Conservation (phyloP, 495 filamentous ascomycete species). For the Xylaria sp. region DNA sequence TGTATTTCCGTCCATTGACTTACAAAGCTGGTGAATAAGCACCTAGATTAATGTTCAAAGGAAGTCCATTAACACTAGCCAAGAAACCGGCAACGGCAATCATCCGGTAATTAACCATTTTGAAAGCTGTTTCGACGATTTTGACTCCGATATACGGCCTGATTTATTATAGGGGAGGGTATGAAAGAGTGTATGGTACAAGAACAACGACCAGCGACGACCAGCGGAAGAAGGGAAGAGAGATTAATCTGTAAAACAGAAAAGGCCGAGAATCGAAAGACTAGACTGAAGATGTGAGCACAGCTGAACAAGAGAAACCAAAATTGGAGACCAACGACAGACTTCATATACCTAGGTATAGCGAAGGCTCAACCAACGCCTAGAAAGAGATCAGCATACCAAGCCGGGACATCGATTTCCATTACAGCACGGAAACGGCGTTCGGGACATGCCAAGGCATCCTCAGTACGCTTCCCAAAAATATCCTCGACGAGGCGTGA, state of each 20-base stretch:
- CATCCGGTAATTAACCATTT: slow-evolving; percentile 53
- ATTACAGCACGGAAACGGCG: slow-evolving; percentile 27
- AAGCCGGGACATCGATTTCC: slow-evolving; percentile 39
- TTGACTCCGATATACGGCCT: slow-evolving; percentile 5
- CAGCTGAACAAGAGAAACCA: slow-evolving; percentile 46
- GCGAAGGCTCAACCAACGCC: neutral
- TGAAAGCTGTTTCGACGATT: slow-evolving; percentile 29
- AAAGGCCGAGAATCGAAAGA: slow-evolving; percentile 35
- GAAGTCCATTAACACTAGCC: slow-evolving; percentile 52
- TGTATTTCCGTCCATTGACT: slow-evolving; percentile 11
- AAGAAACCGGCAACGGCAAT: slow-evolving; percentile 51
- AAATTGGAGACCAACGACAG: slow-evolving; percentile 33
- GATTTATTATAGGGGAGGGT: slow-evolving; percentile 27
- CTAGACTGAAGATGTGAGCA: slow-evolving; percentile 44
- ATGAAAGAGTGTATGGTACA: slow-evolving; percentile 37
- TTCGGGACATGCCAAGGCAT: slow-evolving; percentile 36
- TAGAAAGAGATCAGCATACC: slow-evolving; percentile 20
- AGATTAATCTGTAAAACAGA: slow-evolving; percentile 33
- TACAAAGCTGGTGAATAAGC: slow-evolving; percentile 64
- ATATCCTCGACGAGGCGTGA: slow-evolving; percentile 34
- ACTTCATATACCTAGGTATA: slow-evolving; percentile 49
- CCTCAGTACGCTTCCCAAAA: slow-evolving; percentile 32
- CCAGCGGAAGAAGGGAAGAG: slow-evolving; percentile 34
- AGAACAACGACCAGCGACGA: slow-evolving; percentile 49
- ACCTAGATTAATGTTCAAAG: slow-evolving; percentile 67